Base-by-base conservation (phyloP, 768 basidiomycete genomes). In the Coprinopsis marcescibilis region DNA sequence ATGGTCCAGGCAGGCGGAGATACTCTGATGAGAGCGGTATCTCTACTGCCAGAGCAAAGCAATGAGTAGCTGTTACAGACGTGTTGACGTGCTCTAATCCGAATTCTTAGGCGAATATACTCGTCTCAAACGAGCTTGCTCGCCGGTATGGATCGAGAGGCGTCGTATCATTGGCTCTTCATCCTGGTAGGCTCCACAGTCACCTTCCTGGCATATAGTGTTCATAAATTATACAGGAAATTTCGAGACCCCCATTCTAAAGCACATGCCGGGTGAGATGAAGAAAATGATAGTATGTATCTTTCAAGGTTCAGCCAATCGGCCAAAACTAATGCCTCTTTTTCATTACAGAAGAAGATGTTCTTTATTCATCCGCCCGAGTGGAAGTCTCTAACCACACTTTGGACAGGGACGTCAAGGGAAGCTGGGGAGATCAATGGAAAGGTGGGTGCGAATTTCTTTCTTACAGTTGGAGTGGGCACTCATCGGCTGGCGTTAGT, bases 171-270 rank as follows among this genome's bases (percentile, higher is more conserved):
- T 66, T 60, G 11, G 60, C 75, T 24, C 27, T 71, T 8, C 67
- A 77, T 50, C 77, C 77, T 2, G 77, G 53, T 49, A 15, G 14
- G 46, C n/a, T n/a, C n/a, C n/a, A n/a, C n/a, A n/a, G n/a, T n/a
- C n/a, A n/a, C n/a, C n/a, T n/a, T n/a, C n/a, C n/a, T n/a, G n/a
- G n/a, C n/a, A n/a, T n/a, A n/a, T n/a, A n/a, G n/a, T n/a, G n/a
- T n/a, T n/a, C n/a, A n/a, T n/a, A n/a, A n/a, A n/a, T n/a, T n/a
- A n/a, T n/a, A n/a, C 36, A 54, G 53, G 77, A 40, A 65, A 64
- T 46, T 51, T 74, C 7, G 26, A 55, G 2, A 61, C 67, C 0
- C 64, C 66, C n/a, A n/a, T n/a, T n/a, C n/a, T n/a, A n/a, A n/a
- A n/a, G n/a, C n/a, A n/a, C n/a, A n/a, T n/a, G n/a, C n/a, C n/a